Conservation (phyloP, 2,329 filamentous ascomycete genomes). For the Pseudogymnoascus pannorum region DNA sequence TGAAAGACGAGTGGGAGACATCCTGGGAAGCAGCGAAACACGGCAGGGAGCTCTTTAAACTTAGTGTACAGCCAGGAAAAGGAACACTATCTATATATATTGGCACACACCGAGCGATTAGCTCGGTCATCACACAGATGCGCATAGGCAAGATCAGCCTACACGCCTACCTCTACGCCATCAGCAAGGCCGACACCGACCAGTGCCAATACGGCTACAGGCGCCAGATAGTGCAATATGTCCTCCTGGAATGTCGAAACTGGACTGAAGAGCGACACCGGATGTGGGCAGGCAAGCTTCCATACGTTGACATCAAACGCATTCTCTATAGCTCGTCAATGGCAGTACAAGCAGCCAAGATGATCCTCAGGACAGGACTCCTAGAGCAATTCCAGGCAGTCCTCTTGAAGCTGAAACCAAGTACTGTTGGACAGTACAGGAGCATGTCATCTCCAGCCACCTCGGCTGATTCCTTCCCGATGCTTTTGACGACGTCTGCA, state of each 20-base stretch:
- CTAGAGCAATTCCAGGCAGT: constrained; percentile 25
- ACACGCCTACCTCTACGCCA: no score
- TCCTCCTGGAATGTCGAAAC: no score
- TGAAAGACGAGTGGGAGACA: constrained; percentile 20
- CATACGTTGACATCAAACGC: constrained; percentile 25
- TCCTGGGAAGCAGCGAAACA: constrained; percentile 20
- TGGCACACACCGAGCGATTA: no score
- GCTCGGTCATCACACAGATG: no score
- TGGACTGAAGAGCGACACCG: no score
- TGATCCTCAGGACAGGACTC: constrained; percentile 28
- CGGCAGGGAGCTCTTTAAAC: constrained; percentile 19
- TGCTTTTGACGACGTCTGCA: constrained; percentile 10
- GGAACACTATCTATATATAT: constrained; percentile 10
- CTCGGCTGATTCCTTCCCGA: constrained; percentile 12
- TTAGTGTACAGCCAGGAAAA: constrained; percentile 17
- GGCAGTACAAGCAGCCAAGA: constrained; percentile 30
- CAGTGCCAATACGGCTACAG: no score
- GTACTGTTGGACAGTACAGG: constrained; percentile 20
- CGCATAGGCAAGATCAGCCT: no score
- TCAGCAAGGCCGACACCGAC: no score
- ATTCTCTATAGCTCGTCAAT: constrained; percentile 30
- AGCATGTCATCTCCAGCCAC: constrained; percentile 19
- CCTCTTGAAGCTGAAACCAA: constrained; percentile 15
- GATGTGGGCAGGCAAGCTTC: no score
- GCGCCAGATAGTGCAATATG: no score